Conservation (phyloP, 495 filamentous ascomycete genomes). For the Terfezia boudieri region DNA sequence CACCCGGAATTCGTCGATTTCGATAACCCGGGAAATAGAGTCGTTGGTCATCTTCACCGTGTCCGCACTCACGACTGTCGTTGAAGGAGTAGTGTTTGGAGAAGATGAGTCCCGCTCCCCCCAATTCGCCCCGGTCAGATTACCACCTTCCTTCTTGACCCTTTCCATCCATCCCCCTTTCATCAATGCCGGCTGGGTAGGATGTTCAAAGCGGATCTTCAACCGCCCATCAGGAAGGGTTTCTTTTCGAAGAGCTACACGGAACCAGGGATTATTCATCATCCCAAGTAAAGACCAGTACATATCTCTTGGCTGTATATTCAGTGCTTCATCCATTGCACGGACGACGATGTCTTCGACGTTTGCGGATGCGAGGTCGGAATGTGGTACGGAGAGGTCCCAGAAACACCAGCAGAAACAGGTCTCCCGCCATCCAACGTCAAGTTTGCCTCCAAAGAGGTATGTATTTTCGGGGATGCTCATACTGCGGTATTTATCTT, state of each 20-base stretch:
- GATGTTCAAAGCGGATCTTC: slow-evolving; percentile 63
- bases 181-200: slow-evolving; percentile 57
- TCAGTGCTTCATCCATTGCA: slow-evolving; percentile 83
- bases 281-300: slow-evolving; percentile 94
- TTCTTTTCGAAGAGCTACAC: slow-evolving; percentile 57
- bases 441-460: slow-evolving; percentile 56
- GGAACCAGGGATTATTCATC: slow-evolving; percentile 98
- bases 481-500: slow-evolving; percentile 62
- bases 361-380: slow-evolving; percentile 29
- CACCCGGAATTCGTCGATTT: slow-evolving; percentile 46
- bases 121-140: slow-evolving; percentile 68
- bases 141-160: slow-evolving; percentile 70
- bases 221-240: slow-evolving; percentile 20
- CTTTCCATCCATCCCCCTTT: slow-evolving; percentile 80
- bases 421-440: slow-evolving; percentile 61
- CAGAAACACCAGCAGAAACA: slow-evolving; percentile 94
- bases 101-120: slow-evolving; percentile 49
- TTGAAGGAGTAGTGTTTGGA: slow-evolving; percentile 24
- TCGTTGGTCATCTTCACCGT: slow-evolving; percentile 68
- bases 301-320: slow-evolving; percentile 75
- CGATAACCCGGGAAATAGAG: slow-evolving; percentile 37
- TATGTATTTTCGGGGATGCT: slow-evolving; percentile 29
- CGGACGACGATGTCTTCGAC: slow-evolving; percentile 61
- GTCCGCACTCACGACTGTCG: slow-evolving; percentile 24
- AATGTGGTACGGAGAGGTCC: slow-evolving; percentile 46